These are phyloP conservation scores for Zanthoxylum bungeanum DNA, from an alignment of 345 rosid species.

Conservation along the genomic window DNA sequence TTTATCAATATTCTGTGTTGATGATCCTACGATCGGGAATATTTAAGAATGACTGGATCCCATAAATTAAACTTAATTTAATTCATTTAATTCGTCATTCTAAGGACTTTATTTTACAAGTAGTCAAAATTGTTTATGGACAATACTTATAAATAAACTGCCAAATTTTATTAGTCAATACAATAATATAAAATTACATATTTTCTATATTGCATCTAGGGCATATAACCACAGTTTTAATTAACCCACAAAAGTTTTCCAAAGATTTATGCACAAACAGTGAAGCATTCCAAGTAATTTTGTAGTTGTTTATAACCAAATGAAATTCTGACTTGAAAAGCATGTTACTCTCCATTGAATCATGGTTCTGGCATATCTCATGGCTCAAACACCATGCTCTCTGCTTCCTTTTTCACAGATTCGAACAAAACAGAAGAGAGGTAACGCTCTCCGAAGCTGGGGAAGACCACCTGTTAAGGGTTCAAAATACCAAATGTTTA, in stretches of 20 bases:
- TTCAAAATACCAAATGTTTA: not conserved
- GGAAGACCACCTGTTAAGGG: slow-evolving; percentile 44
- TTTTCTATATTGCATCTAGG: no score
- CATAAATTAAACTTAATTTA: no score
- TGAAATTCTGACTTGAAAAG: not conserved
- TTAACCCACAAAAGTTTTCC: not conserved
- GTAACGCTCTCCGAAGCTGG: slow-evolving; percentile 46
- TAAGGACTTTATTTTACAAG: no score
- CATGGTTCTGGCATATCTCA: slow-evolving; percentile 4
- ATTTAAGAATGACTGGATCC: no score
- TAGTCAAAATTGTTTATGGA: no score
- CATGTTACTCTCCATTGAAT: slow-evolving; percentile 10
- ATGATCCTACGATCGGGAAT: no score
- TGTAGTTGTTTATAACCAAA: not conserved
- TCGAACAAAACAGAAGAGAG: slow-evolving; percentile 35
- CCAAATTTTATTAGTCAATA: no score
- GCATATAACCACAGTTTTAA: no score
- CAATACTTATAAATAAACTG: no score
- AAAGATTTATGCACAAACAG: not conserved
- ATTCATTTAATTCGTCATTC: no score
- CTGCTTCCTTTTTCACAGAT: slow-evolving; percentile 31
- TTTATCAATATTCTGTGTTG: no score
- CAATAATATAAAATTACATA: no score
- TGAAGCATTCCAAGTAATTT: slow-evolving; percentile 7
- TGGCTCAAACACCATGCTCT: slow-evolving; percentile 23